These are phyloP conservation scores for Neofusicoccum parvum DNA, from an alignment of 2,329 filamentous ascomycete genomes.

Conservation along the genomic window DNA sequence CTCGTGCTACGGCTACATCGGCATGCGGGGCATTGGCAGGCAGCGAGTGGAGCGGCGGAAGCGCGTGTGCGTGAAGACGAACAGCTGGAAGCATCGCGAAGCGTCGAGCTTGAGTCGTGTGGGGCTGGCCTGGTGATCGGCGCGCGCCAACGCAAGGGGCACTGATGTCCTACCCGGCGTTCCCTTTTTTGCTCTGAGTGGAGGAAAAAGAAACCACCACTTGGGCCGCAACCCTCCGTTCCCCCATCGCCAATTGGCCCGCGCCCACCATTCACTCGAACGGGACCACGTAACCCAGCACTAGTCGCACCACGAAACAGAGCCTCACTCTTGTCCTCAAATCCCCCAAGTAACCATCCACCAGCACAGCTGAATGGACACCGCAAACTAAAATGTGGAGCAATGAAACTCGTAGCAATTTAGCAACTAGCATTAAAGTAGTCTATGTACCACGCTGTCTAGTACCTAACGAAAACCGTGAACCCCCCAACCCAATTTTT, in stretches of 20 bases:
- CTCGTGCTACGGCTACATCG: not conserved
- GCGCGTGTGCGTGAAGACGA: not conserved
- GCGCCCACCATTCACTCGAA: not conserved
- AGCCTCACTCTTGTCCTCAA: not conserved
- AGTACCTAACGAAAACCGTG: too few species aligned
- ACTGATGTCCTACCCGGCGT: not conserved
- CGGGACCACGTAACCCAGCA: not conserved
- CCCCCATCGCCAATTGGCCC: not conserved
- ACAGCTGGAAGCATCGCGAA: constrained; percentile 10
- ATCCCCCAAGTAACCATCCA: too few species aligned
- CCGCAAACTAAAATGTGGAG: too few species aligned
- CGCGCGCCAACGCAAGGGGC: not conserved
- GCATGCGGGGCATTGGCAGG: not conserved
- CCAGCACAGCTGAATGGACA: not conserved
- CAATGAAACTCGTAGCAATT: too few species aligned
- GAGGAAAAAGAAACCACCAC: too few species aligned
- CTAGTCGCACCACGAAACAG: not conserved
- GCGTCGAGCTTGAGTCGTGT: not conserved
- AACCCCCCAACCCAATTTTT: too few species aligned
- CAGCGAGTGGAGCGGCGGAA: not conserved
- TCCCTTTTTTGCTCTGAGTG: too few species aligned
- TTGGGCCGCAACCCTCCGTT: not conserved
- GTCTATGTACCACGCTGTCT: too few species aligned
- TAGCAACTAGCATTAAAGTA: too few species aligned
- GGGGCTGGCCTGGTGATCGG: too few species aligned